phyloP scores from a whole-genome alignment of 2,329 filamentous ascomycete species.

The Colletotrichum sp. region DNA sequence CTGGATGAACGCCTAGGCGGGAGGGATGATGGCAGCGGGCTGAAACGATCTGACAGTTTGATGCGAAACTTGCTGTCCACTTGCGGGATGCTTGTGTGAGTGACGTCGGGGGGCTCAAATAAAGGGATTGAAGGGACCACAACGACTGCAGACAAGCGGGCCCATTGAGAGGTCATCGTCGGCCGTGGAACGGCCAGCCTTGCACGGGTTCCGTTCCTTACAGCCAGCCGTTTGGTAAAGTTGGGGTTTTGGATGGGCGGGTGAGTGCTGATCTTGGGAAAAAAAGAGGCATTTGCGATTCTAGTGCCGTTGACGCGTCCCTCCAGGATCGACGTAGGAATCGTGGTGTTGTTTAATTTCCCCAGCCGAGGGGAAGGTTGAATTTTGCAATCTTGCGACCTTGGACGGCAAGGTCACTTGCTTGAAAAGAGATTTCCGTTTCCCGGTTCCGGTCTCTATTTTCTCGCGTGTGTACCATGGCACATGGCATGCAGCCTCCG shows the following conservation, averaged over 20 bases:
- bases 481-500: not conserved
- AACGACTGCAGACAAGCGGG: not conserved
- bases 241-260: not conserved
- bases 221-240: not conserved
- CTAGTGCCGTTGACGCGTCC: not conserved
- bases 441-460: not conserved
- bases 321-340: slow-evolving; percentile 10
- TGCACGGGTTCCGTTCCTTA: not conserved
- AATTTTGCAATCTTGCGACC: slow-evolving; percentile 8
- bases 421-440: not conserved
- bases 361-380: slow-evolving; percentile 9
- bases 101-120: not conserved
- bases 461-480: not conserved
- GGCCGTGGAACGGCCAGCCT: not conserved
- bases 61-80: not conserved
- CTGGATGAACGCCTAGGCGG: not conserved
- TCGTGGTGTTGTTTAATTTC: slow-evolving; percentile 11
- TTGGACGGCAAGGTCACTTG: slow-evolving; percentile 8
- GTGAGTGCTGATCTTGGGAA: not conserved
- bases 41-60: slow-evolving; percentile 11
- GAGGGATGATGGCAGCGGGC: slow-evolving; percentile 4
- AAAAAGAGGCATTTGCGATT: not conserved
- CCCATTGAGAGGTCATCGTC: not conserved
- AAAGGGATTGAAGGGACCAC: not conserved
- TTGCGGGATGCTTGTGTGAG: not conserved